Conservation (phyloP, 768 basidiomycete genomes). For the Mycena rosella region DNA sequence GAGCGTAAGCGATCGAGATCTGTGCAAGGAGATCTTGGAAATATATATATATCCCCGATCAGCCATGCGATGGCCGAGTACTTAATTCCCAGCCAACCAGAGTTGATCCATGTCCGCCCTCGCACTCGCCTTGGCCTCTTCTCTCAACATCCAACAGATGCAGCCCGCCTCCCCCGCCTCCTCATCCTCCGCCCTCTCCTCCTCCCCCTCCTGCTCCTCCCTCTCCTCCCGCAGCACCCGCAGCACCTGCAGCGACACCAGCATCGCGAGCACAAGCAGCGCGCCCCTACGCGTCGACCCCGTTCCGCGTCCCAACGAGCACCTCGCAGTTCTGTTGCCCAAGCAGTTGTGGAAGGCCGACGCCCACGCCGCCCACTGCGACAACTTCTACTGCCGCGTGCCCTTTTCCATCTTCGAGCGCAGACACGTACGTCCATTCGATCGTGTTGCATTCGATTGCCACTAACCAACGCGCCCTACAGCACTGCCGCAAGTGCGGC, state of each 20-base stretch:
- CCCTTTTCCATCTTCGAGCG: constrained; percentile 79
- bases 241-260: constrained; percentile 38
- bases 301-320: constrained; percentile 68
- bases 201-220: constrained; percentile 47
- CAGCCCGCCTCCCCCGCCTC: constrained; percentile 36
- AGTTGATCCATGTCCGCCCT: constrained; percentile 24
- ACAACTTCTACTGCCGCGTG: constrained; percentile 78
- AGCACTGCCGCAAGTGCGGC: constrained; percentile 87
- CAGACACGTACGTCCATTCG: constrained; percentile 58
- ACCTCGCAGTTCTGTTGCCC: constrained; percentile 81
- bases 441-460: not conserved
- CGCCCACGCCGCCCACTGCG: constrained; percentile 70
- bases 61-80: not conserved
- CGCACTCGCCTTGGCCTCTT: constrained; percentile 8
- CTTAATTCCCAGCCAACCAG: not conserved
- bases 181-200: constrained; percentile 46
- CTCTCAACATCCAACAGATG: not conserved
- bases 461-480: not conserved
- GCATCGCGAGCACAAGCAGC: constrained; percentile 49
- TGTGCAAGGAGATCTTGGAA: not conserved
- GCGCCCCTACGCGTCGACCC: constrained; percentile 45
- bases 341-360: constrained; percentile 85
- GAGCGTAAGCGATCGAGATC: not conserved
- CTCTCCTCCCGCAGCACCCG: constrained; percentile 29
- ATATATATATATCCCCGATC: not conserved